Percentiles rank a stretch among this genome's conserved stretches.
Conservation (phyloP, 176 grass and related monocot species). For the Triticum urartu region DNA sequence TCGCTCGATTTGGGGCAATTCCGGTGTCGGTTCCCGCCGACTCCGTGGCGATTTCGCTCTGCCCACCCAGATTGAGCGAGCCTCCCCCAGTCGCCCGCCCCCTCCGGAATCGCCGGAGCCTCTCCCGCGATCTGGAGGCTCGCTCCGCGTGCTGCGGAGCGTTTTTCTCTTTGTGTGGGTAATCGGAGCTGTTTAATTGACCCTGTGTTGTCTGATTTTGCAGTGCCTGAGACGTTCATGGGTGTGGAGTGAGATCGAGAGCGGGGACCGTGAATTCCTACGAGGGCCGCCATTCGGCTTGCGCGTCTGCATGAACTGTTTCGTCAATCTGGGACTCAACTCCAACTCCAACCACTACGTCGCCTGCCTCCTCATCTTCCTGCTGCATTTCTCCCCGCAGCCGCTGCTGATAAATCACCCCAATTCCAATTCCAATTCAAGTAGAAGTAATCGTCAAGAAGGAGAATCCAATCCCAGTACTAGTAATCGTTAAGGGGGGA, state of each 20-base stretch:
- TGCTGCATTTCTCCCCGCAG: constrained; percentile 97
- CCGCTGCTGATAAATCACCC: constrained; percentile 27
- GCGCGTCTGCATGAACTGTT: constrained; percentile 84
- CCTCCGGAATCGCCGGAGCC: not conserved
- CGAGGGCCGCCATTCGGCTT: constrained; percentile 20
- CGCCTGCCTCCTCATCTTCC: constrained; percentile 86
- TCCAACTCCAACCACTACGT: constrained; percentile 98
- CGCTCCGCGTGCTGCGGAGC: not conserved
- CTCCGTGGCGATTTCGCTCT: not conserved
- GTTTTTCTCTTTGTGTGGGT: not conserved
- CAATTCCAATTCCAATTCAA: constrained; percentile 37
- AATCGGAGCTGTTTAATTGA: too few species aligned
- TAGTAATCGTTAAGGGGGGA: constrained; percentile 39
- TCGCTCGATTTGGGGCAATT: not conserved
- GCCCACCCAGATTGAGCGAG: not conserved
- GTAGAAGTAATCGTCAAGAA: constrained; percentile 43
- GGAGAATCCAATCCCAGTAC: not conserved
- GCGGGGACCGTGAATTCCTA: constrained; percentile 10
- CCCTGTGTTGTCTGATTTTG: not conserved
- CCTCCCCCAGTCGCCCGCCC: not conserved
- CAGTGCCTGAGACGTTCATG: constrained; percentile 39
- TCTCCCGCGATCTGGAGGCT: not conserved
- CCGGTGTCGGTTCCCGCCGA: not conserved
- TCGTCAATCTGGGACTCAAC: constrained; percentile 93
- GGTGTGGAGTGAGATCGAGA: constrained; percentile 45